Evolutionary conservation across 2,329 filamentous ascomycete species (phyloP).

Genomic region (Penicillium concentricum): DNA sequence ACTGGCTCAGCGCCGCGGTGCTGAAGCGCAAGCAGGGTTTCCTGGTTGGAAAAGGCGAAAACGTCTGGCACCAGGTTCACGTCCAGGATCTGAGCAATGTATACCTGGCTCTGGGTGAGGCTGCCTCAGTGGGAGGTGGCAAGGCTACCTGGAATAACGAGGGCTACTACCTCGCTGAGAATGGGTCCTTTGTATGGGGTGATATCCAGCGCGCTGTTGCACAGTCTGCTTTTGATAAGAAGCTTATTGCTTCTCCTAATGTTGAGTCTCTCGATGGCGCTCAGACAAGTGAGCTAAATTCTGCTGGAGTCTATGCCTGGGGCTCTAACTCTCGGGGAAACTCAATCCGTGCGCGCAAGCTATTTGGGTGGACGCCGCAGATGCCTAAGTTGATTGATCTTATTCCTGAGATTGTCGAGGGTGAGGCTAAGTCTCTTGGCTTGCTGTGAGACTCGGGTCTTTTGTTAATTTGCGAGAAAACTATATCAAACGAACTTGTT

Average conservation of each 20-base stretch:
- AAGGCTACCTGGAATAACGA: conserved; percentile 44
- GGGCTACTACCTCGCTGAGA: conserved; percentile 52
- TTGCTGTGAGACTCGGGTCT: conserved; percentile 16
- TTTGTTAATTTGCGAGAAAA: neutral
- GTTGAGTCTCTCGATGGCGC: conserved; percentile 36
- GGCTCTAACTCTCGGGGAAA: conserved; percentile 39
- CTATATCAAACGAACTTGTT: neutral
- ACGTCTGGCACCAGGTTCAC: conserved; percentile 43
- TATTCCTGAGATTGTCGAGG: conserved; percentile 54
- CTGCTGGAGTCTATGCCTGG: conserved; percentile 36
- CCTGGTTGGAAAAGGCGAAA: conserved; percentile 41
- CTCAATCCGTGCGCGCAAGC: conserved; percentile 37
- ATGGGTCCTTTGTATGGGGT: conserved; percentile 43
- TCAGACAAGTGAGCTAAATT: conserved; percentile 45
- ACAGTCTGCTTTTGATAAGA: conserved; percentile 53
- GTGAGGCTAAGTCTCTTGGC: conserved; percentile 45
- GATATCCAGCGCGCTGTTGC: conserved; percentile 39
- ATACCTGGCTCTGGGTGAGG: conserved; percentile 39
- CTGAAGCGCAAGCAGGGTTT: conserved; percentile 39
- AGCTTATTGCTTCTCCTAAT: conserved; percentile 48
- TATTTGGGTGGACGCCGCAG: conserved; percentile 40
- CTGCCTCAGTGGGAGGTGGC: conserved; percentile 39
- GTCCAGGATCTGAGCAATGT: conserved; percentile 42
- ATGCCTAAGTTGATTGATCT: conserved; percentile 53
- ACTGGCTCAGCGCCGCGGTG: conserved; percentile 39